Evolutionary conservation across 352 stramenopile genomes (phyloP).

Genomic region (Globisporangium lucens): DNA sequence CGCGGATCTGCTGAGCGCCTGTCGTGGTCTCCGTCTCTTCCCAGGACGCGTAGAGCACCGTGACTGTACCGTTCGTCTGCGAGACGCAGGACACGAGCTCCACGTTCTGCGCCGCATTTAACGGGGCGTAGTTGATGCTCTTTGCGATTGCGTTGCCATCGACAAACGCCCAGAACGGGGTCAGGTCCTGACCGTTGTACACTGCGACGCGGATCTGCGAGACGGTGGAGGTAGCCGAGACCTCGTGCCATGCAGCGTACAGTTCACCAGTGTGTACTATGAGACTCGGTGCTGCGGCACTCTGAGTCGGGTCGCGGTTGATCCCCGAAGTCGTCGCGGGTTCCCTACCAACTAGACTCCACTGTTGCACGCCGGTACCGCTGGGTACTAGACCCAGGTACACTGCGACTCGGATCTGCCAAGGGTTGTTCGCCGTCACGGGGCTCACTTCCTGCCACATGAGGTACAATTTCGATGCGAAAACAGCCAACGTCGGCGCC

Average conservation of each 20-base stretch:
- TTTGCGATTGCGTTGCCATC: constrained; percentile 39
- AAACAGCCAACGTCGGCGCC: constrained; percentile 23
- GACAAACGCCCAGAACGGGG: constrained; percentile 49
- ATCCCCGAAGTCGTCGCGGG: constrained; percentile 29
- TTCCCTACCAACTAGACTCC: constrained; percentile 34
- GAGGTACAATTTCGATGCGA: constrained; percentile 37
- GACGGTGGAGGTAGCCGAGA: not conserved
- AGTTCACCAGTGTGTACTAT: constrained; percentile 36
- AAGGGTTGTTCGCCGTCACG: constrained; percentile 24
- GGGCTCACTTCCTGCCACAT: constrained; percentile 48
- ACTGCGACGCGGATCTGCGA: constrained; percentile 56
- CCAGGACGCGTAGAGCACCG: constrained; percentile 48
- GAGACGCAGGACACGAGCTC: constrained; percentile 41
- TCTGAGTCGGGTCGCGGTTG: constrained; percentile 41
- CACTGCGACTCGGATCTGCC: constrained; percentile 46
- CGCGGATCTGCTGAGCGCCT: constrained; percentile 40
- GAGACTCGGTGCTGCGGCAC: constrained; percentile 29
- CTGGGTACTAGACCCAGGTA: constrained; percentile 25
- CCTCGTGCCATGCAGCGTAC: constrained; percentile 62
- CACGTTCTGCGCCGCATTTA: constrained; percentile 32
- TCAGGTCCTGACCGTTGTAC: constrained; percentile 41
- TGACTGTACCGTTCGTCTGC: constrained; percentile 1
- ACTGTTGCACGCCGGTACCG: constrained; percentile 24
- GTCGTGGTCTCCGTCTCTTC: constrained; percentile 38
- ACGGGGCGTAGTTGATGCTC: constrained; percentile 41